These are phyloP conservation scores for Psilocybe mexicana DNA, from an alignment of 1,284 basidiomycete genomes.

Conservation along the genomic window DNA sequence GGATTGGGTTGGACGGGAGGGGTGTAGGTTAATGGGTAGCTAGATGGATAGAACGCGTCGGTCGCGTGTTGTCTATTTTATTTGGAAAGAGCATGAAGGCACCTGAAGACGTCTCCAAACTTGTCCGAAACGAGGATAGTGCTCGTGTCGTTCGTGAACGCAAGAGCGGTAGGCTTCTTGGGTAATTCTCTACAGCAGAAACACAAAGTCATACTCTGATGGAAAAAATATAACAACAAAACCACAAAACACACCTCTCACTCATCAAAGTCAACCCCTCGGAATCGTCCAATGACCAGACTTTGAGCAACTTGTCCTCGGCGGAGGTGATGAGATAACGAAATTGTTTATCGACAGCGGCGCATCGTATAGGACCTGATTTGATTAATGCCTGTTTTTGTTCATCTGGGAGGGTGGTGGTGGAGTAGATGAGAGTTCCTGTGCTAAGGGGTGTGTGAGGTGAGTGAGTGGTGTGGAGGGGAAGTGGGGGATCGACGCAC, in stretches of 20 bases:
- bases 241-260: slow-evolving; percentile 51
- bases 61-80: neutral
- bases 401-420: slow-evolving; percentile 33
- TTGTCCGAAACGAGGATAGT: slow-evolving; percentile 79
- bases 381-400: slow-evolving; percentile 39
- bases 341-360: slow-evolving; percentile 50
- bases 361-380: slow-evolving; percentile 62
- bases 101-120: slow-evolving; percentile 86
- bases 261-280: slow-evolving; percentile 56
- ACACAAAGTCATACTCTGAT: no score
- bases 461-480: slow-evolving; percentile 2
- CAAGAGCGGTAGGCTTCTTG: slow-evolving; percentile 71
- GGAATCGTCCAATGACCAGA: slow-evolving; percentile 56
- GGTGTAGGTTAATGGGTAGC: slow-evolving; percentile 49
- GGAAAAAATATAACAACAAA: neutral
- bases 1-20: slow-evolving; percentile 23
- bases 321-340: slow-evolving; percentile 63
- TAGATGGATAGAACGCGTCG: slow-evolving; percentile 23
- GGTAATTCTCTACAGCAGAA: slow-evolving; percentile 59
- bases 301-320: slow-evolving; percentile 79
- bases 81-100: slow-evolving; percentile 6
- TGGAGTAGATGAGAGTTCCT: slow-evolving; percentile 52
- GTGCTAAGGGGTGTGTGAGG: slow-evolving; percentile 38
- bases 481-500: slow-evolving; percentile 35
- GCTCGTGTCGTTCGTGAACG: slow-evolving; percentile 57